These are phyloP conservation scores for Alternaria sp. DNA, from an alignment of 2,329 filamentous ascomycete species.

Conservation along the genomic window DNA sequence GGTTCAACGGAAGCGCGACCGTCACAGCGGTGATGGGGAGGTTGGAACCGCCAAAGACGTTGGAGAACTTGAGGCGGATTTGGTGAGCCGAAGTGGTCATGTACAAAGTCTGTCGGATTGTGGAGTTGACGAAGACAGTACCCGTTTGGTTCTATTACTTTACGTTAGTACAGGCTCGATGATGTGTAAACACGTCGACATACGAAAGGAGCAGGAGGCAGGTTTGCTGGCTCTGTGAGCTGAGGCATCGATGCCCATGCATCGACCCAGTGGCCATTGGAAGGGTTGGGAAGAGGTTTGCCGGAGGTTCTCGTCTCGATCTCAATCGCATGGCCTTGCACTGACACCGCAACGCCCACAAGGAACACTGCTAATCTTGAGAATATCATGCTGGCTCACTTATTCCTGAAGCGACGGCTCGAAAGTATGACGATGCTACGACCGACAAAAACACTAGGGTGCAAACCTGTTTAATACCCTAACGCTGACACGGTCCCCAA, in stretches of 20 bases:
- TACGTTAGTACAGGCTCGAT: neutral
- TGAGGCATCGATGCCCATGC: slow-evolving; percentile 74
- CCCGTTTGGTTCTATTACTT: slow-evolving; percentile 59
- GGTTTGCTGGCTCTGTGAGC: slow-evolving; percentile 67
- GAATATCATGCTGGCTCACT: slow-evolving; percentile 26
- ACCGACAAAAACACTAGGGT: neutral
- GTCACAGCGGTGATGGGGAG: slow-evolving; percentile 68
- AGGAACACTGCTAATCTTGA: slow-evolving; percentile 26
- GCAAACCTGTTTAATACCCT: slow-evolving; percentile 25
- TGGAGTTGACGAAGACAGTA: slow-evolving; percentile 67
- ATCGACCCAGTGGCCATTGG: slow-evolving; percentile 64
- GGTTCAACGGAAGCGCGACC: slow-evolving; percentile 64
- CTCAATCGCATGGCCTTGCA: slow-evolving; percentile 21
- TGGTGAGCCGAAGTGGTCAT: slow-evolving; percentile 65
- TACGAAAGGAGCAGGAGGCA: slow-evolving; percentile 67
- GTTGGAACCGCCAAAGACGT: slow-evolving; percentile 69
- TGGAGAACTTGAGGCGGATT: slow-evolving; percentile 70
- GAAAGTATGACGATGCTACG: neutral
- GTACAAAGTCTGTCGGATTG: slow-evolving; percentile 71
- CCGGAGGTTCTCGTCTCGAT: neutral
- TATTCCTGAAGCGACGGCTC: neutral
- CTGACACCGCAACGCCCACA: slow-evolving; percentile 22
- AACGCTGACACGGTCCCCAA: slow-evolving; percentile 13
- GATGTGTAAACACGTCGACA: neutral
- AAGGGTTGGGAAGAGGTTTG: slow-evolving; percentile 37